A percentile compares a stretch with the other conserved stretches of the same genome.
phyloP scores from a whole-genome alignment of 192 early-diverging fungal genomes.

The Oehlia diaphana region DNA sequence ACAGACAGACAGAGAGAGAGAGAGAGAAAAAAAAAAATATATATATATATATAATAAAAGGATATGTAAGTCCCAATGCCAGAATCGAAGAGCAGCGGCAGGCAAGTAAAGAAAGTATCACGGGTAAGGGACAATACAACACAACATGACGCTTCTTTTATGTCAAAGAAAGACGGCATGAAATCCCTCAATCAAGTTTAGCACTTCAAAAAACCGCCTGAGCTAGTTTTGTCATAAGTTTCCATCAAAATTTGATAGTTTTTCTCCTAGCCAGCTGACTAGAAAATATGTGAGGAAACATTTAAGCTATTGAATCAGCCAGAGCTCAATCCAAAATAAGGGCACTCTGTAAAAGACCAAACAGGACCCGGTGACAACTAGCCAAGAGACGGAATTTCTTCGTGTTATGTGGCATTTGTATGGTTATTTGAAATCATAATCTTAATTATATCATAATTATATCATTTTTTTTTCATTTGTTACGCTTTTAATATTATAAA shows the following conservation, averaged over 20 bases:
- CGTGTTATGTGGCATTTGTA: neutral
- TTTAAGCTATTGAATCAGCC: slow-evolving; percentile 6
- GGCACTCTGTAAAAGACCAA: neutral
- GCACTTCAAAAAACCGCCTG: slow-evolving; percentile 14
- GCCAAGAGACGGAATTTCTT: slow-evolving; percentile 24
- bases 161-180: slow-evolving; percentile 9
- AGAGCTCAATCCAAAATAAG: slow-evolving; percentile 8
- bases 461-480: neutral
- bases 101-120: slow-evolving; percentile 27
- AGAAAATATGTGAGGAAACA: neutral
- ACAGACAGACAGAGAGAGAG: slow-evolving; percentile 6
- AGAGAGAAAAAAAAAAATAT: neutral
- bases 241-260: slow-evolving; percentile 7
- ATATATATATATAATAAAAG: neutral
- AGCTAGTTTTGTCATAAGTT: slow-evolving; percentile 20
- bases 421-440: neutral
- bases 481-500: neutral
- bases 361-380: slow-evolving; percentile 10
- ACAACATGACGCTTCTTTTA: slow-evolving; percentile 19
- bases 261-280: slow-evolving; percentile 12
- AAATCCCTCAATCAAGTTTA: neutral
- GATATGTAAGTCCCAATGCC: slow-evolving; percentile 35
- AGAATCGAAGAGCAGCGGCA: slow-evolving; percentile 23
- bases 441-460: neutral
- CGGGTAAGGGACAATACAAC: neutral